Evolutionary conservation across 2,329 filamentous ascomycete genomes (phyloP), one percentile per base, ranked within the genome.

Genomic region (Alternaria burnsii): DNA sequence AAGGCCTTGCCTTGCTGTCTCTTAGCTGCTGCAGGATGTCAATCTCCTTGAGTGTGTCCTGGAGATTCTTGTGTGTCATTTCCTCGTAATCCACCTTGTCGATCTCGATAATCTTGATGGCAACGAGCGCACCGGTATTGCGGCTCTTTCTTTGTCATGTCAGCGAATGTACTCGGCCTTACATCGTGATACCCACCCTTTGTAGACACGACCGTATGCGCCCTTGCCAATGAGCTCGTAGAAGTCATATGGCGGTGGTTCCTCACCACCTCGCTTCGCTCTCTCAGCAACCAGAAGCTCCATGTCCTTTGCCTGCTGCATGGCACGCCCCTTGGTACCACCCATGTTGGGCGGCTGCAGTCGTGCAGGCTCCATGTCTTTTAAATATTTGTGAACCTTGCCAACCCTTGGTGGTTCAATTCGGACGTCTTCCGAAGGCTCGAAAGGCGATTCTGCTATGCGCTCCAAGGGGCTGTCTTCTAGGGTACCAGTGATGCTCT

Each of bases 41-140:
- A 43, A 88, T 88, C 71, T 90, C 88, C 62, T 87, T 86, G 56
- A 87, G 83, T 53, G 88, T 88, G 63, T 83, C 80, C 38, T 77
- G 76, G 43, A 85, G 76, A 41, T 82, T 78, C 59, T 79, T 76
- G 28, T 72, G 76, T 4, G 75, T 78, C 70, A 75, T 75, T 54
- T 73, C 77, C 47, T 78, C 71, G 48, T 82, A 83, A 76, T 94
- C 92, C 66, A 87, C 86, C 71, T 91, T 90, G 71, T 95, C 92
- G 47, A 94, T 91, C 74, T 94, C 90, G 72, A 94, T 92, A 69
- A 94, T 94, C 79, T 95, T 93, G 73, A 93, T 86, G 18, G 91
- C 90, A 24, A 93, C 90, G 22, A 91, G 79, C 64, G 85, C 74
- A 38, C 77, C 76, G 5, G 76, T 81, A 18, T 69, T 71, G 34